Evolutionary conservation across 805 yeast species (phyloP), one percentile per base, ranked within the genome.

Genomic region (Diddensiella caesifluorescens): DNA sequence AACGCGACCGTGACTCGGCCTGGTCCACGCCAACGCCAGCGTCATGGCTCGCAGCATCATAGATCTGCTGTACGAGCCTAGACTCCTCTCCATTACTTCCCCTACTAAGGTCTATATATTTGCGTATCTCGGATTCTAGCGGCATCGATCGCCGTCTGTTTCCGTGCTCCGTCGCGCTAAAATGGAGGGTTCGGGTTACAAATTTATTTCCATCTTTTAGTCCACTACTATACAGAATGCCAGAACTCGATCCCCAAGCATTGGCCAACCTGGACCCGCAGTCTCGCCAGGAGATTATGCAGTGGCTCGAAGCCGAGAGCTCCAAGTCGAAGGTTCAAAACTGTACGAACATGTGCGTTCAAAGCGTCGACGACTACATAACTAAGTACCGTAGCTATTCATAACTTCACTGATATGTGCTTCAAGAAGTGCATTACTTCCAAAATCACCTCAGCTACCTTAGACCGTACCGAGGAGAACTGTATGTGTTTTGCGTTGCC

Each of bases 341-440:
- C 67, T 78, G 61, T 56, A 49, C 5, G 59, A 47, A 26, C 15
- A 6, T 2, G 5, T 21, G 7, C 33, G 10, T n/a, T 21, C 38
- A 9, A 5, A 12, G 12, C 10, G 19, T 5, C 13, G 38, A 12
- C 31, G 6, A 7, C 18, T 31, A 26, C 18, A 15, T 13, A 23
- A 7, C 2, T 19, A 13, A 20, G 15, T 22, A 22, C 10, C 13
- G 36, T 49, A 44, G 62, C 94, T 25, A 83, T 89, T 47, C 95
- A 89, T 61, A 77, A 73, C 56, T 87, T 86, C 74, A 88, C 96
- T 21, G 89, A 87, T 59, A 71, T 81, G 70, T 89, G 97, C 62
- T 89, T 87, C 73, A 84, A 82, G 61, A 83, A 84, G 65, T 89
- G 97, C 63, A 74, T 87, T 39, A 65, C 68, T 37, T 60, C 64